Conservation (phyloP, 2,329 filamentous ascomycete species). For the Chaetomium olivaceum region DNA sequence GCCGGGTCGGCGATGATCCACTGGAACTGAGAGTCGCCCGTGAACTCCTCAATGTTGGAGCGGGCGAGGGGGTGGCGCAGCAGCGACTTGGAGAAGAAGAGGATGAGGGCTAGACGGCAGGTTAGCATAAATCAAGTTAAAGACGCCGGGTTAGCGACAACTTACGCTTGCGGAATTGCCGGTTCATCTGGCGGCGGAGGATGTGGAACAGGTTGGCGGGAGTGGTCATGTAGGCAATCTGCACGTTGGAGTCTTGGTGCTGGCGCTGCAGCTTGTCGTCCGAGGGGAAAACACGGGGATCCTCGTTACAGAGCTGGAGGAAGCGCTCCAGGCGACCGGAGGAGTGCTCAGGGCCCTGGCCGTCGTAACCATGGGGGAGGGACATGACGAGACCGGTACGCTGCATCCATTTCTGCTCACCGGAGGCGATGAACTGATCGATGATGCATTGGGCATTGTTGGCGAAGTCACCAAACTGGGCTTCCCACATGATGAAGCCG, state of each 20-base stretch:
- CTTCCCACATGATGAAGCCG: slow-evolving; percentile 98
- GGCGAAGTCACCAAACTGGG: slow-evolving; percentile 98
- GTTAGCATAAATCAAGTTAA: slow-evolving; percentile 26
- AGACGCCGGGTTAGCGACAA: slow-evolving; percentile 29
- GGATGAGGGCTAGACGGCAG: slow-evolving; percentile 68
- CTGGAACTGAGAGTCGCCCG: slow-evolving; percentile 86
- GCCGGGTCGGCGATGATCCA: slow-evolving; percentile 94
- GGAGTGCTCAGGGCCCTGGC: slow-evolving; percentile 96
- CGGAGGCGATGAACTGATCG: slow-evolving; percentile 97
- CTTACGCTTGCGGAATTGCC: slow-evolving; percentile 98
- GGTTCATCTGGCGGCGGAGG: slow-evolving; percentile 94
- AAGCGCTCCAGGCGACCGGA: slow-evolving; percentile 97
- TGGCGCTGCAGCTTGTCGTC: slow-evolving; percentile 90
- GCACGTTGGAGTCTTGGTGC: slow-evolving; percentile 99
- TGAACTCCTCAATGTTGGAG: slow-evolving; percentile 88
- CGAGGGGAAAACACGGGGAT: slow-evolving; percentile 87
- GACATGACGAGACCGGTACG: slow-evolving; percentile 95
- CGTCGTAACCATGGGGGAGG: slow-evolving; percentile 95
- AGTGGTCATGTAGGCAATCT: slow-evolving; percentile 96
- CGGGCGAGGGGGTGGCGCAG: slow-evolving; percentile 92
- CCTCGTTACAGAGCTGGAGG: slow-evolving; percentile 95
- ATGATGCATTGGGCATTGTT: slow-evolving; percentile 99
- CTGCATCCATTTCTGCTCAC: slow-evolving; percentile 98
- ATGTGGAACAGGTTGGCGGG: slow-evolving; percentile 96
- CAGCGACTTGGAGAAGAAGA: slow-evolving; percentile 98